Percentiles rank a stretch among this genome's conserved stretches.
Evolutionary conservation across 768 basidiomycete species (phyloP).

Genomic region (Russula sp.): DNA sequence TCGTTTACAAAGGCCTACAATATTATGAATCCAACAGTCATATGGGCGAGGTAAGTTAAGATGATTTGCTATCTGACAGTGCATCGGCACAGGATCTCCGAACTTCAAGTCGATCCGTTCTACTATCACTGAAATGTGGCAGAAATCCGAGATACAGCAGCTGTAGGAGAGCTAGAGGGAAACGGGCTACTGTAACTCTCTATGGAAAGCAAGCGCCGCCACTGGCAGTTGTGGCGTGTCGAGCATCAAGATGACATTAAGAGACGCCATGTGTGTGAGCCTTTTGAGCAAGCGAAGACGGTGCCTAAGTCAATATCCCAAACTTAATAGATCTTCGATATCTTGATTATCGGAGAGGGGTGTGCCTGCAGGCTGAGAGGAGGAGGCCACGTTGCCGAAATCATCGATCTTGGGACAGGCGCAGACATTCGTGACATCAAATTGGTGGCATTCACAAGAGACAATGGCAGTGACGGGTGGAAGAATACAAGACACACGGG

Average conservation of each 20-base stretch:
- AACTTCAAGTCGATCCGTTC: no score
- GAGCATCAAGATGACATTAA: background rate
- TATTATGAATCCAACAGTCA: background rate
- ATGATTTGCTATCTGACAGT: no score
- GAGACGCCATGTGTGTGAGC: background rate
- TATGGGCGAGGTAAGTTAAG: no score
- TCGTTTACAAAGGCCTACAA: background rate
- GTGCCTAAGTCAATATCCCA: no score
- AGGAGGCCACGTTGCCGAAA: constrained; percentile 22
- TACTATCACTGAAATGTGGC: no score
- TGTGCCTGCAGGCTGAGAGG: constrained; percentile 19
- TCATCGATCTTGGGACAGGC: constrained; percentile 17
- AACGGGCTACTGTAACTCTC: no score
- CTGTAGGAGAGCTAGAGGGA: no score
- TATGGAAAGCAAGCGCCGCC: no score
- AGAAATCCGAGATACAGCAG: no score
- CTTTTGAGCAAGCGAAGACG: no score
- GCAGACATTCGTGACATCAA: background rate
- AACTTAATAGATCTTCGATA: constrained; percentile 7
- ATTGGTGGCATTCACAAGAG: background rate
- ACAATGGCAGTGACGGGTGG: background rate
- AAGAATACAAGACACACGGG: background rate
- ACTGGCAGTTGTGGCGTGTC: background rate
- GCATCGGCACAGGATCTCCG: no score
- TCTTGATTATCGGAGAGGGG: background rate